These are phyloP conservation scores for Elsinoe perseae DNA, from an alignment of 2,329 filamentous ascomycete genomes.

Conservation along the genomic window DNA sequence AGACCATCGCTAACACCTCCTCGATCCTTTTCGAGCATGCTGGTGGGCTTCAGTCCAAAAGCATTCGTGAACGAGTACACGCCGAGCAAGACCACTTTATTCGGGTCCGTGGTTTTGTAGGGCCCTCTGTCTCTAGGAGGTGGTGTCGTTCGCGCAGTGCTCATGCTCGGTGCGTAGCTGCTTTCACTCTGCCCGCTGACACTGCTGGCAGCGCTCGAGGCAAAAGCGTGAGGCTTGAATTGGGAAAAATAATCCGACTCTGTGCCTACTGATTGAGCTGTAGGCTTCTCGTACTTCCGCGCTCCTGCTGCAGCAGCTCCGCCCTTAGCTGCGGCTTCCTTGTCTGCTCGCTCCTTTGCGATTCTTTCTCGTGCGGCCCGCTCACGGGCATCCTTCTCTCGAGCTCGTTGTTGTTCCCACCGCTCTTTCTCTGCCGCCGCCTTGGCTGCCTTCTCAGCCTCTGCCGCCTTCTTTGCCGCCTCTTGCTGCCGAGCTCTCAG, in stretches of 20 bases:
- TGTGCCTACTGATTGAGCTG: slow-evolving; percentile 40
- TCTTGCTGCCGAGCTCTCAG: slow-evolving; percentile 52
- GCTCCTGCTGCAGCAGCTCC: slow-evolving; percentile 26
- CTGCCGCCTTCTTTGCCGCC: slow-evolving; percentile 44
- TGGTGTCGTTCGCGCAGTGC: slow-evolving; percentile 74
- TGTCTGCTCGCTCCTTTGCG: slow-evolving; percentile 33
- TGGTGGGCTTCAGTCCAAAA: slow-evolving; percentile 81
- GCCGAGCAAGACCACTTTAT: slow-evolving; percentile 91
- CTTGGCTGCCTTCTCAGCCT: slow-evolving; percentile 38
- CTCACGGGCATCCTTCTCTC: slow-evolving; percentile 43
- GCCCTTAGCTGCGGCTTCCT: slow-evolving; percentile 34
- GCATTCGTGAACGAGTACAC: slow-evolving; percentile 90
- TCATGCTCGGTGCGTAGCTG: slow-evolving; percentile 77
- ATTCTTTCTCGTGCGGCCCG: slow-evolving; percentile 41
- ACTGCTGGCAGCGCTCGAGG: slow-evolving; percentile 21
- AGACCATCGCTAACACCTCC: slow-evolving; percentile 85
- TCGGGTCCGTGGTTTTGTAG: slow-evolving; percentile 81
- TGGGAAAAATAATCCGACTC: slow-evolving; percentile 12
- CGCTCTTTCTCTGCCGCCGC: slow-evolving; percentile 44
- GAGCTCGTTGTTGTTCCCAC: slow-evolving; percentile 43
- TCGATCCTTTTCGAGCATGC: slow-evolving; percentile 76
- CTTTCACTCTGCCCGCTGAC: slow-evolving; percentile 64
- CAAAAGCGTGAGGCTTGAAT: background rate
- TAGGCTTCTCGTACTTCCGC: slow-evolving; percentile 39
- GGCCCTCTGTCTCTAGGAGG: slow-evolving; percentile 69